Evolutionary conservation across 1,284 basidiomycete genomes (phyloP).

Genomic region (Tilletia indica): DNA sequence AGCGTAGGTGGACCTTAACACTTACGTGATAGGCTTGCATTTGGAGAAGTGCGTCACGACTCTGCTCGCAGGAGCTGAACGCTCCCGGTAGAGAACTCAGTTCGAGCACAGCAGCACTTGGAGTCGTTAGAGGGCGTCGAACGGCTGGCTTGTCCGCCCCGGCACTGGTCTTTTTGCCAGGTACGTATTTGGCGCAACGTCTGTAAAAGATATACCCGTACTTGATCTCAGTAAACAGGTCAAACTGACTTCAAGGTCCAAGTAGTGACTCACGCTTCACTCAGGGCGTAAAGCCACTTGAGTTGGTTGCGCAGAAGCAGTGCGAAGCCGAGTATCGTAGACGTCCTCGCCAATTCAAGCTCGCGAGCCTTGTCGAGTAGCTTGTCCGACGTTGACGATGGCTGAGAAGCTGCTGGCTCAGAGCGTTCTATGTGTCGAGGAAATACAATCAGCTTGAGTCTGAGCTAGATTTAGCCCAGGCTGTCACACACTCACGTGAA

Average conservation of each 20-base stretch:
- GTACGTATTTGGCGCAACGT: constrained; percentile 39
- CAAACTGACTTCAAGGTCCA: not conserved
- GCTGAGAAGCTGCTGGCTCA: not conserved
- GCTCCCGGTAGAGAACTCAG: constrained; percentile 29
- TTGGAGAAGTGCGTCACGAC: constrained; percentile 34
- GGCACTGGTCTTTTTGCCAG: constrained; percentile 39
- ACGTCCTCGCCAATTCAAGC: constrained; percentile 31
- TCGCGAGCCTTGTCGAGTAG: constrained; percentile 1
- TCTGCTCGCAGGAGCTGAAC: constrained; percentile 24
- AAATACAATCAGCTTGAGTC: too few relatives aligned
- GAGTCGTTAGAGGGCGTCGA: constrained; percentile 32
- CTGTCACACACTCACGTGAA: not conserved
- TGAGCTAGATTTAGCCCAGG: too few relatives aligned
- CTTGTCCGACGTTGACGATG: not conserved
- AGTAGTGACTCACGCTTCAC: constrained; percentile 30
- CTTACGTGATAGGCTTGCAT: constrained; percentile 29
- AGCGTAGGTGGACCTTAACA: not conserved
- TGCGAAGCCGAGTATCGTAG: constrained; percentile 34
- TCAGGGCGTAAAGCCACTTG: constrained; percentile 42
- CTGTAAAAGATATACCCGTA: not conserved
- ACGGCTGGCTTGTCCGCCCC: constrained; percentile 36
- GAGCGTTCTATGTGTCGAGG: not conserved
- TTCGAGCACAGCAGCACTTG: constrained; percentile 34
- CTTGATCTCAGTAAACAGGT: constrained; percentile 13
- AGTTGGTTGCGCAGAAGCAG: constrained; percentile 46